A percentile compares a stretch with the other conserved stretches of the same genome.
phyloP scores from a whole-genome alignment of 306 rosid species.

The Cucumis hystrix region DNA sequence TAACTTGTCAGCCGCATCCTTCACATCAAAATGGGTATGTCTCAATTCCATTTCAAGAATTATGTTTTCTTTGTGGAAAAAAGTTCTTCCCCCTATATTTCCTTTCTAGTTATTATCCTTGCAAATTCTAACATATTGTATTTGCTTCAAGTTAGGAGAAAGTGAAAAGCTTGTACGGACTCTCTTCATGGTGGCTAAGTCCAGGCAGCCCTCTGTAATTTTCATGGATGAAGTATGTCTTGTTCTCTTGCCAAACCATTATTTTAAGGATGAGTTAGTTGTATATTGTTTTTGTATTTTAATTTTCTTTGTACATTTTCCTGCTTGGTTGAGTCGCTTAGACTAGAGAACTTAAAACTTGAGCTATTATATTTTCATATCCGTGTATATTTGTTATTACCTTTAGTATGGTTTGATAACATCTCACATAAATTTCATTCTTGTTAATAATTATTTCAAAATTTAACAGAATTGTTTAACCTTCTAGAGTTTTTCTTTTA shows the following conservation, averaged over 20 bases:
- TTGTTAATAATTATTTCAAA: not conserved
- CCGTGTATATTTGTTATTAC: not conserved
- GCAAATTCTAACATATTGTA: slow-evolving; percentile 11
- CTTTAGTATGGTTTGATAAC: not conserved
- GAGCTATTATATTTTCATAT: not conserved
- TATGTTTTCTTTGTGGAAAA: not conserved
- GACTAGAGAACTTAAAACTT: slow-evolving; percentile 2
- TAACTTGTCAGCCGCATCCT: slow-evolving; percentile 79
- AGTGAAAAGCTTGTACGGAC: slow-evolving; percentile 92
- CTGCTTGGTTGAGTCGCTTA: not conserved
- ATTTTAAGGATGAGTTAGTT: not conserved
- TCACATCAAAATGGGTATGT: slow-evolving; percentile 94
- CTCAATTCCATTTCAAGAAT: slow-evolving; percentile 11
- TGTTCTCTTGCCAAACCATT: slow-evolving; percentile 3
- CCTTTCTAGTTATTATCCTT: slow-evolving; percentile 4
- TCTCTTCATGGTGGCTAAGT: slow-evolving; percentile 82
- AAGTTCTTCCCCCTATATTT: not conserved
- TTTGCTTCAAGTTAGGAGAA: slow-evolving; percentile 53
- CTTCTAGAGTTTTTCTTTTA: not conserved
- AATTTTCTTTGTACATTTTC: not conserved
- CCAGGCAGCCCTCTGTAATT: slow-evolving; percentile 94
- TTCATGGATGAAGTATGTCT: slow-evolving; percentile 82
- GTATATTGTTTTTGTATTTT: not conserved
- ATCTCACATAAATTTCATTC: not conserved
- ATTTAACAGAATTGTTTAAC: not conserved